Percentiles rank a stretch among this genome's conserved stretches.
phyloP scores from a whole-genome alignment of 2,329 filamentous ascomycete genomes.

The Pleoardoris graminearum region DNA sequence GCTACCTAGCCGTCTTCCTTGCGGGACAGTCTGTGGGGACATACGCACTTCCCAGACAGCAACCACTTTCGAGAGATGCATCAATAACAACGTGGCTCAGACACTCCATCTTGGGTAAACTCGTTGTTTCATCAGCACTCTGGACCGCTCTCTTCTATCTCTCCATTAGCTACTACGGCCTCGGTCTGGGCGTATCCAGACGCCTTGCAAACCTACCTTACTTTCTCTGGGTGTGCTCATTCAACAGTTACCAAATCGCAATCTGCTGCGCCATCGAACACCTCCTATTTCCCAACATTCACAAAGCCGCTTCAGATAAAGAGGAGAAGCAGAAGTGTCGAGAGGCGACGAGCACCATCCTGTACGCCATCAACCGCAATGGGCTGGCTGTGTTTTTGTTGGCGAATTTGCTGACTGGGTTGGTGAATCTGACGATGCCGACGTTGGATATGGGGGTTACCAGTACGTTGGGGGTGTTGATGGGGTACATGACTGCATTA shows the following conservation, averaged over 20 bases:
- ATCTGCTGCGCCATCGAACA: constrained; percentile 79
- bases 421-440: constrained; percentile 83
- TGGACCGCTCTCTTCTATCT: constrained; percentile 74
- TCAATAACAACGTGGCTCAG: constrained; percentile 53
- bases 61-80: constrained; percentile 50
- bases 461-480: constrained; percentile 72
- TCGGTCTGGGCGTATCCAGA: constrained; percentile 71
- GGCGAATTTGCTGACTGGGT: constrained; percentile 85
- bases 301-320: constrained; percentile 58
- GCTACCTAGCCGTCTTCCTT: constrained; percentile 93
- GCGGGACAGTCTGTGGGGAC: constrained; percentile 83
- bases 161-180: constrained; percentile 71
- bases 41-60: constrained; percentile 68
- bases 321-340: constrained; percentile 67
- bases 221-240: constrained; percentile 87
- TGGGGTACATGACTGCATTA: constrained; percentile 70
- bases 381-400: constrained; percentile 82
- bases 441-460: constrained; percentile 72
- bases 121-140: constrained; percentile 65
- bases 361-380: constrained; percentile 85
- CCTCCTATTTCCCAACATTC: constrained; percentile 72
- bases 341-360: constrained; percentile 76
- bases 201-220: constrained; percentile 93
- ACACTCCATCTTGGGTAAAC: constrained; percentile 62
- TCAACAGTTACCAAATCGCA: constrained; percentile 82